These are phyloP conservation scores for Candida yuanshanica DNA, from an alignment of 805 yeast species.

Conservation along the genomic window DNA sequence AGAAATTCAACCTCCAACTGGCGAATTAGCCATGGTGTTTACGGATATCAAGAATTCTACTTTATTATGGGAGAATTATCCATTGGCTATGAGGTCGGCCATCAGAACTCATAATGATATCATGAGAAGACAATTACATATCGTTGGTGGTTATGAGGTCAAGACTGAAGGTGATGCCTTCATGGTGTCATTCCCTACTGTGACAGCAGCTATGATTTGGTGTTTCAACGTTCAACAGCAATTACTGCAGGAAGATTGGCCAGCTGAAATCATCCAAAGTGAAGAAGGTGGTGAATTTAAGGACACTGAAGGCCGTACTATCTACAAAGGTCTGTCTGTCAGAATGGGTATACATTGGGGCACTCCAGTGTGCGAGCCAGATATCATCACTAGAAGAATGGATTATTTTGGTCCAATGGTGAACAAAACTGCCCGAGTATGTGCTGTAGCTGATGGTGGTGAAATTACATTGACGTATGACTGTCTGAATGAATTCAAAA, in stretches of 20 bases:
- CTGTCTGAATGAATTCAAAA: conserved; percentile 64
- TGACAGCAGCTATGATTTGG: conserved; percentile 88
- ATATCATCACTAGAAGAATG: conserved; percentile 93
- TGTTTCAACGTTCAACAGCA: conserved; percentile 90
- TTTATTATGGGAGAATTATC: conserved; percentile 85
- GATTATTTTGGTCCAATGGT: conserved; percentile 99
- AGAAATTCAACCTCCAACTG: conserved; percentile 92
- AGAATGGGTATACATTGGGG: conserved; percentile 99
- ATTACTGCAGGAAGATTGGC: conserved; percentile 87
- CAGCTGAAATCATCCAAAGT: conserved; percentile 78
- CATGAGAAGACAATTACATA: conserved; percentile 89
- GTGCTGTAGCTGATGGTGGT: conserved; percentile 98
- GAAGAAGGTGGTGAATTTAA: conserved; percentile 78
- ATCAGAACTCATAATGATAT: conserved; percentile 89
- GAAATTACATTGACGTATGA: conserved; percentile 85
- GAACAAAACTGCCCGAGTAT: conserved; percentile 87
- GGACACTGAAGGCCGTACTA: conserved; percentile 49
- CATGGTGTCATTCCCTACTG: conserved; percentile 94
- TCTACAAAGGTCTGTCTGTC: conserved; percentile 87
- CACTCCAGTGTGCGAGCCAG: conserved; percentile 90
- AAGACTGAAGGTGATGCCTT: conserved; percentile 99
- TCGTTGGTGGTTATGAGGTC: conserved; percentile 96
- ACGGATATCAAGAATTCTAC: conserved; percentile 97
- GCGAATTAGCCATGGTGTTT: conserved; percentile 91
- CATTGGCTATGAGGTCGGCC: conserved; percentile 94